Evolutionary conservation across 805 yeast species (phyloP).

Genomic region (Myxozyma melibiosi): DNA sequence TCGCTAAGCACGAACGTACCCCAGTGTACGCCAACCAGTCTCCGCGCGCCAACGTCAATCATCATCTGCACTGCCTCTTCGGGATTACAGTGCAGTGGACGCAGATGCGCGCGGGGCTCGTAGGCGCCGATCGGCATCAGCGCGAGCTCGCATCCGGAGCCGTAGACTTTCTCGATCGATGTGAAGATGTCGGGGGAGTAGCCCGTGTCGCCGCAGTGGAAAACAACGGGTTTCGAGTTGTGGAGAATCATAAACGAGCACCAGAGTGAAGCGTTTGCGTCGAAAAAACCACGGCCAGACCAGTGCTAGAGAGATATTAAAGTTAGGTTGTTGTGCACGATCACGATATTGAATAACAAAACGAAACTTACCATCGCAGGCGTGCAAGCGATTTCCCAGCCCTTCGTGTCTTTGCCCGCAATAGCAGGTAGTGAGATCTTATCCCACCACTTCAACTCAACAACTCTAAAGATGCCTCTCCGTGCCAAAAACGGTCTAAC

Average conservation of each 20-base stretch:
- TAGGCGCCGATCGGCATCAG: slow-evolving; percentile 93
- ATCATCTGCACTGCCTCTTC: slow-evolving; percentile 71
- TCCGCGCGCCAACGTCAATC: slow-evolving; percentile 59
- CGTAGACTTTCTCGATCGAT: slow-evolving; percentile 64
- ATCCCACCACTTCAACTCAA: slow-evolving; percentile 96
- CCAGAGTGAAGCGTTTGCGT: slow-evolving; percentile 83
- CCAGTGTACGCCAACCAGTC: slow-evolving; percentile 90
- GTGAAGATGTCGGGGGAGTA: slow-evolving; percentile 73
- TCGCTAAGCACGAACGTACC: slow-evolving; percentile 91
- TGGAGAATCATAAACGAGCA: slow-evolving; percentile 76
- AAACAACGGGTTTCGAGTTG: slow-evolving; percentile 69
- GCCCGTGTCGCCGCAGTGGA: slow-evolving; percentile 96
- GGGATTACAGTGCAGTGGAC: slow-evolving; percentile 85
- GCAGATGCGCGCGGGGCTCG: slow-evolving; percentile 92
- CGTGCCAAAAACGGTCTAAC: slow-evolving; percentile 60
- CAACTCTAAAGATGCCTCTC: slow-evolving; percentile 60
- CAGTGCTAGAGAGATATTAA: slow-evolving; percentile 65
- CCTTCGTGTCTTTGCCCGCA: slow-evolving; percentile 44
- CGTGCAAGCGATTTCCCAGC: slow-evolving; percentile 79
- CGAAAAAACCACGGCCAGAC: slow-evolving; percentile 85
- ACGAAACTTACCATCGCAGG: slow-evolving; percentile 59
- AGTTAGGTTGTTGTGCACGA: background rate
- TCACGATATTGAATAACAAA: background rate
- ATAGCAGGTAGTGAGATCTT: slow-evolving; percentile 47
- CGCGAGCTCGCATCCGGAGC: slow-evolving; percentile 61